phyloP scores from a whole-genome alignment of 202 grass and related monocot genomes.

The Elaeis oleifera region DNA sequence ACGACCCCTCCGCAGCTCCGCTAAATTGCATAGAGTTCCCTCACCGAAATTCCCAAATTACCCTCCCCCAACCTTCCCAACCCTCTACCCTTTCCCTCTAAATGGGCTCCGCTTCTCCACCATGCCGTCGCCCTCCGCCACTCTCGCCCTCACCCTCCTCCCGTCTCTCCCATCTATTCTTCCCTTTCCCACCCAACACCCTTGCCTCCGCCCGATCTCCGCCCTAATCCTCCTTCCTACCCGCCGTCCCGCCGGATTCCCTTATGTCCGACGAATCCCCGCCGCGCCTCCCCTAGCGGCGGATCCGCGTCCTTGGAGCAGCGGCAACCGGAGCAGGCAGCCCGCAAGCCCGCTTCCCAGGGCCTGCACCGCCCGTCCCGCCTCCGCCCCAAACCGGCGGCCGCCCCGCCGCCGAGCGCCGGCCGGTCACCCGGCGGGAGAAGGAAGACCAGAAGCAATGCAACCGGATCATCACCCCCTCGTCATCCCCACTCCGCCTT shows the following conservation, averaged over 20 bases:
- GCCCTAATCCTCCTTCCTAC: slow-evolving; percentile 5
- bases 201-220: slow-evolving; percentile 22
- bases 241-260: slow-evolving; percentile 3
- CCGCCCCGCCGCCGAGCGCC: slow-evolving; percentile 17
- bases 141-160: slow-evolving; percentile 22
- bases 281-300: background rate
- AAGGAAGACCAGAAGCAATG: slow-evolving; percentile 37
- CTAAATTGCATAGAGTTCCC: too few species aligned
- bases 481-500: slow-evolving; percentile 38
- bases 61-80: slow-evolving; percentile 18
- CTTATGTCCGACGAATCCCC: slow-evolving; percentile 19
- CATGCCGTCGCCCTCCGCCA: slow-evolving; percentile 34
- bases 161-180: slow-evolving; percentile 20
- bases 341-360: slow-evolving; percentile 9
- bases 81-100: slow-evolving; percentile 5
- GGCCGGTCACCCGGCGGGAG: slow-evolving; percentile 16
- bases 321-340: slow-evolving; percentile 6
- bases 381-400: slow-evolving; percentile 15
- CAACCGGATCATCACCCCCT: slow-evolving; percentile 63
- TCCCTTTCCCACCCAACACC: slow-evolving; percentile 14
- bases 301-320: slow-evolving; percentile 23
- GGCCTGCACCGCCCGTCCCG: slow-evolving; percentile 19
- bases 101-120: slow-evolving; percentile 1
- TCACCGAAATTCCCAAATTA: slow-evolving; percentile 21
- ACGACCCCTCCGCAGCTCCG: too few species aligned